phyloP scores from a whole-genome alignment of 805 yeast species.

The Kluyveromyces nonfermentans region DNA sequence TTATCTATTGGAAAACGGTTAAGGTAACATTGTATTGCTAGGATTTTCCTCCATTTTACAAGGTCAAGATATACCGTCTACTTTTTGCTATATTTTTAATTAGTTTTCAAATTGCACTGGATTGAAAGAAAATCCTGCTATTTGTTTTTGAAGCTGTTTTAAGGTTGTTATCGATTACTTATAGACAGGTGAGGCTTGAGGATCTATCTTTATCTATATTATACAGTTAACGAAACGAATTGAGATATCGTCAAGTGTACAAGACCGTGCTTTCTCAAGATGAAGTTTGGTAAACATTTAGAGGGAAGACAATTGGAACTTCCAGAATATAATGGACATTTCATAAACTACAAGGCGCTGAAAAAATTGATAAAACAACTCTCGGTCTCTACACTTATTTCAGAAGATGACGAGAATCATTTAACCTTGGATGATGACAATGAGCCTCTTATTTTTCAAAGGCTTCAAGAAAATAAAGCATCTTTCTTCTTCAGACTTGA shows the following conservation, averaged over 20 bases:
- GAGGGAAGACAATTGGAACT: constrained; percentile 90
- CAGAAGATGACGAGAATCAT: constrained; percentile 21
- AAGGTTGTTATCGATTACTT: too few species aligned
- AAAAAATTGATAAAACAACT: constrained; percentile 83
- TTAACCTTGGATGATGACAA: constrained; percentile 31
- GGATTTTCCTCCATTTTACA: too few species aligned
- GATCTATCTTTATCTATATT: too few species aligned
- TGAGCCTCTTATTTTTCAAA: constrained; percentile 34
- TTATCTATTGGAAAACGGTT: too few species aligned
- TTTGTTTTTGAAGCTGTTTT: too few species aligned
- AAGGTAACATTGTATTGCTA: too few species aligned
- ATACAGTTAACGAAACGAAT: too few species aligned
- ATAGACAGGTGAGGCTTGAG: too few species aligned
- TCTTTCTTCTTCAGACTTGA: constrained; percentile 81
- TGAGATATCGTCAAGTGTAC: not conserved
- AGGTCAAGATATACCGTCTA: too few species aligned
- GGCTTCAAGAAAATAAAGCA: constrained; percentile 82
- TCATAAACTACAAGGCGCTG: constrained; percentile 88
- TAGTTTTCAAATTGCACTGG: too few species aligned
- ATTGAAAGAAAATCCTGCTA: too few species aligned
- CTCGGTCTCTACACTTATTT: constrained; percentile 34
- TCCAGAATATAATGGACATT: constrained; percentile 90
- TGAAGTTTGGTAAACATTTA: constrained; percentile 93
- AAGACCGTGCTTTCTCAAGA: constrained; percentile 6
- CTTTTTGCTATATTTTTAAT: too few species aligned